A percentile compares a stretch with the other conserved stretches of the same genome.
phyloP scores from a whole-genome alignment of 2,329 filamentous ascomycete species.

The Beauveria australis region DNA sequence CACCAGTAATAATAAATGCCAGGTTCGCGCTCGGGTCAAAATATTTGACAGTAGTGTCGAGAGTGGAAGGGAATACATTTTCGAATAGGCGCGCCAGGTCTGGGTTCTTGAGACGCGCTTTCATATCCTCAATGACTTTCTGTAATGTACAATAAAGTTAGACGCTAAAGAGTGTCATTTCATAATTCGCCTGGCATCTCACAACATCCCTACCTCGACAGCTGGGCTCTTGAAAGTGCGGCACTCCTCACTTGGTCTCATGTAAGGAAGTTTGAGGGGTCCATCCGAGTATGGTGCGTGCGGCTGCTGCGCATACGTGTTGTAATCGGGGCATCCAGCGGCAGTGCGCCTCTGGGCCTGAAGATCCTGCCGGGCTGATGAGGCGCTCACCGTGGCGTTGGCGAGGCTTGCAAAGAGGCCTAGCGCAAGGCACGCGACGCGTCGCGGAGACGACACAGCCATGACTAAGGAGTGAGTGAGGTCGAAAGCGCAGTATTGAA shows the following conservation, averaged over 20 bases:
- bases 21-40: constrained; percentile 56
- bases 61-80: constrained; percentile 74
- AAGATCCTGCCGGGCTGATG: constrained; percentile 11
- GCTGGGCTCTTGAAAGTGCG: constrained; percentile 21
- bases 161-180: neutral
- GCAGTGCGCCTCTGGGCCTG: constrained; percentile 13
- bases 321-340: constrained; percentile 19
- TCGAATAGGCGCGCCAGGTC: constrained; percentile 75
- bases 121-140: constrained; percentile 27
- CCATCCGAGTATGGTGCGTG: constrained; percentile 18
- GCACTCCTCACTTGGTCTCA: constrained; percentile 20
- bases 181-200: neutral
- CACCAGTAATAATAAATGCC: constrained; percentile 74
- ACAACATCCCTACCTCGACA: constrained; percentile 16
- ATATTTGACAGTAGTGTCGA: constrained; percentile 77
- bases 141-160: neutral
- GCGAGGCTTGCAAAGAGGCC: neutral
- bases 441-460: neutral
- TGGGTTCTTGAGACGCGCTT: constrained; percentile 32
- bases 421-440: neutral
- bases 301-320: constrained; percentile 15
- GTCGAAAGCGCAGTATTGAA: neutral
- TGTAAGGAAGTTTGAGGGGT: constrained; percentile 17
- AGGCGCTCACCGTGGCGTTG: neutral
- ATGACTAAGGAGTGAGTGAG: neutral